Conservation (phyloP, 2,329 filamentous ascomycete species). For the Pyrenochaeta sp. region DNA sequence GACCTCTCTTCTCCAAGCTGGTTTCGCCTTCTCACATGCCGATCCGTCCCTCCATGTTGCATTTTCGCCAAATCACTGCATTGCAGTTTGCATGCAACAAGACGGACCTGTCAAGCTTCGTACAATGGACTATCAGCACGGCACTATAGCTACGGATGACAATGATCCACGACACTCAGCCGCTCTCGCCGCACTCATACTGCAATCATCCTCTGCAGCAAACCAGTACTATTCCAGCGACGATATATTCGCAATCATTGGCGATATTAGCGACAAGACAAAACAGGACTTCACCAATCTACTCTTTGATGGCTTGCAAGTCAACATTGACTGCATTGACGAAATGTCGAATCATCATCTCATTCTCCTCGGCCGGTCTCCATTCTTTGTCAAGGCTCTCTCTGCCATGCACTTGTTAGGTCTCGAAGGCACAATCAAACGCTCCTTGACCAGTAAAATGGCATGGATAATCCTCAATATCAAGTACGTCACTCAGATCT, state of each 20-base stretch:
- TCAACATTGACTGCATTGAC: slow-evolving; percentile 81
- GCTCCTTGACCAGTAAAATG: slow-evolving; percentile 74
- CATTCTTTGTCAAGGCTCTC: slow-evolving; percentile 76
- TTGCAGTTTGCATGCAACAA: slow-evolving; percentile 53
- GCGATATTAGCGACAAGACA: slow-evolving; percentile 33
- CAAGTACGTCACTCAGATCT: slow-evolving; percentile 71
- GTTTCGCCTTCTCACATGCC: slow-evolving; percentile 74
- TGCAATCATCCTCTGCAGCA: slow-evolving; percentile 52
- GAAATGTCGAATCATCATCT: slow-evolving; percentile 61
- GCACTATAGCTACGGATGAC: slow-evolving; percentile 38
- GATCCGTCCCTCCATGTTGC: slow-evolving; percentile 62
- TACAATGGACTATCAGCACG: slow-evolving; percentile 51
- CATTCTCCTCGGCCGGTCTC: slow-evolving; percentile 59
- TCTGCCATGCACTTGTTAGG: slow-evolving; percentile 82
- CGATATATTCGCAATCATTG: slow-evolving; percentile 56
- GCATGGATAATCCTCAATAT: slow-evolving; percentile 78
- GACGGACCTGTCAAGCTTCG: slow-evolving; percentile 54
- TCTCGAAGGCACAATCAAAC: slow-evolving; percentile 45
- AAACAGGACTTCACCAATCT: slow-evolving; percentile 66
- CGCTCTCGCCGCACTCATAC: slow-evolving; percentile 50
- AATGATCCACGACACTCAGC: slow-evolving; percentile 45
- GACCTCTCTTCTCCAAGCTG: slow-evolving; percentile 75
- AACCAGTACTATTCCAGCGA: slow-evolving; percentile 57
- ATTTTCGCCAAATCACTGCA: slow-evolving; percentile 58
- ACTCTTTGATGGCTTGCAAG: slow-evolving; percentile 58